Conservation (phyloP, 1,284 basidiomycete genomes). For the Cystobasidiaceae sp. region DNA sequence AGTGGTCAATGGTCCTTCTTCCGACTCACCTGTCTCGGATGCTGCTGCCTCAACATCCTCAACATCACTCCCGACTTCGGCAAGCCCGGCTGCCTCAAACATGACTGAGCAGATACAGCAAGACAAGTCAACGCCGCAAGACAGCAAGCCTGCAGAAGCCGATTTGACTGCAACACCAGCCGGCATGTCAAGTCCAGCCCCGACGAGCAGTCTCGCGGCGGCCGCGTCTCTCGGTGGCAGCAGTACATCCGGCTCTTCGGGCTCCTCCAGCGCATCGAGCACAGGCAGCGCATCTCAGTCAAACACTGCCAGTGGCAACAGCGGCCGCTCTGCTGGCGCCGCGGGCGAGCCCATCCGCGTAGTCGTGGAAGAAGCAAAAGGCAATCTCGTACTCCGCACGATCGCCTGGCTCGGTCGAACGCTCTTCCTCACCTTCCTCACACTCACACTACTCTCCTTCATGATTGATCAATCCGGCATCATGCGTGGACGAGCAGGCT, state of each 20-base stretch:
- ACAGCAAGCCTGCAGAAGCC: constrained; percentile 39
- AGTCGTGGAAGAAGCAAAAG: constrained; percentile 69
- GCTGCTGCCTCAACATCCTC: constrained; percentile 54
- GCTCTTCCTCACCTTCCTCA: constrained; percentile 45
- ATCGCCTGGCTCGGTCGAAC: constrained; percentile 42
- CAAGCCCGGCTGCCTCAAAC: constrained; percentile 39
- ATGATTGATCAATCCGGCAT: constrained; percentile 87
- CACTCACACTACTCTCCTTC: constrained; percentile 76
- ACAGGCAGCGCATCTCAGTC: too few relatives aligned
- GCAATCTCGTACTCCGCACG: constrained; percentile 48
- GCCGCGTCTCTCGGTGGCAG: constrained; percentile 6
- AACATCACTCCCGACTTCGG: constrained; percentile 55
- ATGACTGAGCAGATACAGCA: constrained; percentile 29
- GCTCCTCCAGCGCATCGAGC: neutral
- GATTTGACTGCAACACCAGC: constrained; percentile 45
- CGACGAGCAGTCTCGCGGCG: too few relatives aligned
- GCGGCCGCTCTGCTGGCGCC: constrained; percentile 49
- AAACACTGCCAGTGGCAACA: too few relatives aligned
- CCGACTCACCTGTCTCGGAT: constrained; percentile 31
- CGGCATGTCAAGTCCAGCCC: too few relatives aligned
- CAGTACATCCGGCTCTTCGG: neutral
- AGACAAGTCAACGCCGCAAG: constrained; percentile 32
- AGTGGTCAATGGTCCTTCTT: constrained; percentile 49
- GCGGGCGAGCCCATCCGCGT: constrained; percentile 65
- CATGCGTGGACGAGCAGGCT: constrained; percentile 71